Conservation (phyloP, 768 basidiomycete genomes). For the Russula sp. region DNA sequence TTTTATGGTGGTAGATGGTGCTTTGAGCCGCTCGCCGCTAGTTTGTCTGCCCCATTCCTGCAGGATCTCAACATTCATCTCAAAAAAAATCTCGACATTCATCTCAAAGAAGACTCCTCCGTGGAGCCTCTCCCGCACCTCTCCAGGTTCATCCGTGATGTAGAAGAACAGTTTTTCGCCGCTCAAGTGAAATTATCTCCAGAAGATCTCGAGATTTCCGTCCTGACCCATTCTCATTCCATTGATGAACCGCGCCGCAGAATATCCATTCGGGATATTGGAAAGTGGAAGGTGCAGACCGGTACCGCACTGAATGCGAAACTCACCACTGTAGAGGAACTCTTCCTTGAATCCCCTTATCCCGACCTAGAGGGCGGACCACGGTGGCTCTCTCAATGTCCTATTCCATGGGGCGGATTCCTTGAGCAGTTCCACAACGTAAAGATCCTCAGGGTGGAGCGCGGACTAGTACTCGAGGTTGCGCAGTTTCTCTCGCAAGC, state of each 20-base stretch:
- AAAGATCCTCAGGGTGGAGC: too few relatives aligned
- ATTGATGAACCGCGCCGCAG: not conserved
- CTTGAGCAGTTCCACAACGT: too few relatives aligned
- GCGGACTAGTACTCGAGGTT: too few relatives aligned
- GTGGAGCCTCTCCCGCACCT: not conserved
- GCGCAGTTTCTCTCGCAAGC: too few relatives aligned
- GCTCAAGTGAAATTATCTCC: not conserved
- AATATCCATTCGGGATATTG: not conserved
- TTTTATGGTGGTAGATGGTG: not conserved
- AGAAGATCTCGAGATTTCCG: not conserved
- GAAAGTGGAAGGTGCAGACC: not conserved
- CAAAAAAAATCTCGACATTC: not conserved
- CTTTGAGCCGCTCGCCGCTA: not conserved
- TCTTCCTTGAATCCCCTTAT: not conserved
- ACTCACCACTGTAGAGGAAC: not conserved
- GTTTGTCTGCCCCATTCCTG: not conserved
- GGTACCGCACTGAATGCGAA: not conserved
- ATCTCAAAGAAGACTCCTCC: not conserved
- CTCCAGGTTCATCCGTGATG: not conserved
- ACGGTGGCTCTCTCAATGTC: too few relatives aligned
- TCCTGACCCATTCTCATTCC: not conserved
- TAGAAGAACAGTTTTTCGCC: not conserved
- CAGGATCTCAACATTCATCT: not conserved
- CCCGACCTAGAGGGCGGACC: not conserved
- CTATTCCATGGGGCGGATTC: too few relatives aligned